phyloP scores from a whole-genome alignment of 106 monocot genomes.

The Dioscorea dumetorum region DNA sequence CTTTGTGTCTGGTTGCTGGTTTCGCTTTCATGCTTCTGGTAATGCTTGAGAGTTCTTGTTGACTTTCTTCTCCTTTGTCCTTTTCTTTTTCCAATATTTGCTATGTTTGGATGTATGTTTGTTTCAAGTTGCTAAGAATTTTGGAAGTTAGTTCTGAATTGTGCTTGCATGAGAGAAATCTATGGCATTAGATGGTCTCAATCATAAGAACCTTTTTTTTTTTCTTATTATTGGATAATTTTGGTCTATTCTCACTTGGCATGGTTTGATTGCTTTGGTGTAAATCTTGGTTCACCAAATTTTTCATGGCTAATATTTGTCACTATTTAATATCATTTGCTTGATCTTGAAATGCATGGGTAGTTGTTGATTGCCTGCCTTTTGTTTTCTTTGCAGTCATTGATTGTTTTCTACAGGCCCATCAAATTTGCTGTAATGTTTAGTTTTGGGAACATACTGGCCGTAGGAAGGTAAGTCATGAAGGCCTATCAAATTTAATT shows the following conservation, averaged over 20 bases:
- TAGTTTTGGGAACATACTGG: conserved; percentile 85
- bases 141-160: background rate
- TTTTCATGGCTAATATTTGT: background rate
- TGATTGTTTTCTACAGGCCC: conserved; percentile 64
- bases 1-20: conserved; percentile 53
- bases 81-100: background rate
- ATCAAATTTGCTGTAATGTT: conserved; percentile 93
- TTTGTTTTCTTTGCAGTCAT: conserved; percentile 54
- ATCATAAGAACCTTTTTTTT: no score
- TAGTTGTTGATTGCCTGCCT: conserved; percentile 2
- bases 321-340: no score
- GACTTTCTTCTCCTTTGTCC: background rate
- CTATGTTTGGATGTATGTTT: no score
- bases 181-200: no score
- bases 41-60: conserved; percentile 5
- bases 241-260: no score
- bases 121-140: background rate
- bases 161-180: background rate
- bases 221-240: no score
- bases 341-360: background rate
- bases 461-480: conserved; percentile 75
- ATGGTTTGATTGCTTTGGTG: no score
- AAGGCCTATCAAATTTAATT: no score
- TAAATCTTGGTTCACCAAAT: background rate
- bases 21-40: conserved; percentile 78